These are phyloP conservation scores for Aspergillus sojae DNA, from an alignment of 2,329 filamentous ascomycete genomes.

Conservation along the genomic window DNA sequence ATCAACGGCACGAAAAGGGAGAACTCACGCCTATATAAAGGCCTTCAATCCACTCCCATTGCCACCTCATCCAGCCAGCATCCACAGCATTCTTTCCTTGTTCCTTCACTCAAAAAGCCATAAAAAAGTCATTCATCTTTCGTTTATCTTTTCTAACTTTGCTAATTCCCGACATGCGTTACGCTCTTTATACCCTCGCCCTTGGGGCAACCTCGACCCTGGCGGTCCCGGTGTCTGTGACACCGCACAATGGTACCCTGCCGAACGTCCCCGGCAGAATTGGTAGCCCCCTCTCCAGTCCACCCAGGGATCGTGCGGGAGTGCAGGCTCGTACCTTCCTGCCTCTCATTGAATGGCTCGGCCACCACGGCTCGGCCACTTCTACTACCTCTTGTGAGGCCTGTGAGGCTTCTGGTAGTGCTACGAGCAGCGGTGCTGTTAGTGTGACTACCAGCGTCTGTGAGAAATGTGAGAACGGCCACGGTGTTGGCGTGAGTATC, in stretches of 20 bases:
- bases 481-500: neutral
- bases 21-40: neutral
- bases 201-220: slow-evolving; percentile 2
- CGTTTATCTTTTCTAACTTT: neutral
- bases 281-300: neutral
- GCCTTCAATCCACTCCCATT: neutral
- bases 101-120: neutral
- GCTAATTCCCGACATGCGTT: neutral
- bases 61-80: neutral
- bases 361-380: neutral
- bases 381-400: neutral
- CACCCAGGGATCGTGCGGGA: neutral
- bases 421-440: neutral
- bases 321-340: neutral
- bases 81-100: neutral
- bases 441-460: neutral
- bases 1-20: neutral
- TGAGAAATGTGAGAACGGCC: neutral
- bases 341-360: neutral
- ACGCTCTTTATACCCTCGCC: slow-evolving; percentile 3
- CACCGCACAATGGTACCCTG: neutral
- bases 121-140: neutral
- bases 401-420: neutral
- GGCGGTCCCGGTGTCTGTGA: slow-evolving; percentile 6
- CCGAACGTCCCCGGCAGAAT: neutral